Percentiles rank a stretch among this genome's conserved stretches.
These are phyloP conservation scores for Sporothrix sp. DNA, from an alignment of 2,329 filamentous ascomycete genomes.

Conservation along the genomic window DNA sequence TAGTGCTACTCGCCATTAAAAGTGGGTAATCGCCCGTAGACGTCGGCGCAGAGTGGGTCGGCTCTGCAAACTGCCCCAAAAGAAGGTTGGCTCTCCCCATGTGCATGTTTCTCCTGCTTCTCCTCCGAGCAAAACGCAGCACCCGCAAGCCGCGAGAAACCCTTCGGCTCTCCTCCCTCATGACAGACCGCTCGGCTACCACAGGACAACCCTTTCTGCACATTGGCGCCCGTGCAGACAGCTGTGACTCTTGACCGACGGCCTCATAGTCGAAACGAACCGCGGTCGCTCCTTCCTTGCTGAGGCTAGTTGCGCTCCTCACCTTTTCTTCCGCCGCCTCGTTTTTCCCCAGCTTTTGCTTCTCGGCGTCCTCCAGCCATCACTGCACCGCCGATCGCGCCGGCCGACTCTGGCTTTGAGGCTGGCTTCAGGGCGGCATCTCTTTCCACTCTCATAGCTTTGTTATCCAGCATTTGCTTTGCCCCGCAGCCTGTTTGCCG, in stretches of 20 bases:
- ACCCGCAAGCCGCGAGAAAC: neutral
- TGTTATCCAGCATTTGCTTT: neutral
- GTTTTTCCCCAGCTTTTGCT: neutral
- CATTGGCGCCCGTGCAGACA: neutral
- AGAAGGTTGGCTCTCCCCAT: neutral
- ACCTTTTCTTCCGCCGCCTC: neutral
- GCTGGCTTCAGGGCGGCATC: no score
- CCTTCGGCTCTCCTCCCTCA: neutral
- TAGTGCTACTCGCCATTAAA: no score
- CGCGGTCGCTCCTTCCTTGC: neutral
- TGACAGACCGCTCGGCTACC: neutral
- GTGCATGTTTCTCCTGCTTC: constrained; percentile 5
- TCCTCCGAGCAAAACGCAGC: neutral
- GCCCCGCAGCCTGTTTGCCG: neutral
- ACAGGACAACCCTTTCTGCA: neutral
- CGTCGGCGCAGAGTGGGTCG: no score
- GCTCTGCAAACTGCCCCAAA: no score
- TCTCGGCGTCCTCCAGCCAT: neutral
- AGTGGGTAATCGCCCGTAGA: no score
- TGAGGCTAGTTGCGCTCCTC: neutral
- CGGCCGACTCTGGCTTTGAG: neutral
- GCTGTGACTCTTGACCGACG: constrained; percentile 4
- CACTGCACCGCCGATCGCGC: neutral
- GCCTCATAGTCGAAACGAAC: neutral
- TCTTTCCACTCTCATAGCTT: no score